Percentiles rank a stretch among this genome's conserved stretches.
These are phyloP conservation scores for Daldinia vernicosa DNA, from an alignment of 495 filamentous ascomycete species.

Conservation along the genomic window DNA sequence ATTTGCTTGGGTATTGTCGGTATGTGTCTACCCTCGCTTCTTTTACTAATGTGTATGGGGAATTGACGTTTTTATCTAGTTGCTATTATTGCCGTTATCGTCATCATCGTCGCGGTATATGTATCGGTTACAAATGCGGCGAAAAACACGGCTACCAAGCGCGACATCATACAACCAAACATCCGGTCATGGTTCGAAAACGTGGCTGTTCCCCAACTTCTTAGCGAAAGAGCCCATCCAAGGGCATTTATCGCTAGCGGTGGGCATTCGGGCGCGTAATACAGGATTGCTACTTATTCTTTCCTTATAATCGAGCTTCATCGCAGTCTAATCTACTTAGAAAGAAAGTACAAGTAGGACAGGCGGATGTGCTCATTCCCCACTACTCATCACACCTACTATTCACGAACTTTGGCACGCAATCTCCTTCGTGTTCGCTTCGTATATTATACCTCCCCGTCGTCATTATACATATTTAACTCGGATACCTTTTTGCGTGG, in stretches of 20 bases:
- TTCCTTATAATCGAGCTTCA: not conserved
- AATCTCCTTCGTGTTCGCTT: conserved; percentile 43
- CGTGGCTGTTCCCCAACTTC: conserved; percentile 24
- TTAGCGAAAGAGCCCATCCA: conserved; percentile 38
- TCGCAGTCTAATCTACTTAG: not conserved
- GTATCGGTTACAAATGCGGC: conserved; percentile 46
- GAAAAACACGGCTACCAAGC: conserved; percentile 23
- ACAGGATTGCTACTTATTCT: not conserved
- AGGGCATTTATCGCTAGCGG: conserved; percentile 15
- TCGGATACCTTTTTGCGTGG: conserved; percentile 27
- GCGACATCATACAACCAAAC: conserved; percentile 40
- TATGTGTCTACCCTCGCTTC: conserved; percentile 65
- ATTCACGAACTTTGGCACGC: conserved; percentile 29
- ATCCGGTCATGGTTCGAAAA: conserved; percentile 30
- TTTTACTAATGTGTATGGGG: too few relatives aligned
- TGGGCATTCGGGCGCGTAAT: conserved; percentile 17
- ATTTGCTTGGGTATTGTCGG: conserved; percentile 84
- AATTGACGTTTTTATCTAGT: conserved; percentile 50
- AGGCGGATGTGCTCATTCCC: not conserved
- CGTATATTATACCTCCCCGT: conserved; percentile 26
- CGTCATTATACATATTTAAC: conserved; percentile 43
- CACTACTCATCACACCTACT: not conserved
- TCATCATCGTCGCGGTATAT: conserved; percentile 59
- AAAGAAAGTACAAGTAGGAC: not conserved
- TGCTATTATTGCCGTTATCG: conserved; percentile 60